Conservation (phyloP, 2,329 filamentous ascomycete species). For the Chaetomium strumarium region DNA sequence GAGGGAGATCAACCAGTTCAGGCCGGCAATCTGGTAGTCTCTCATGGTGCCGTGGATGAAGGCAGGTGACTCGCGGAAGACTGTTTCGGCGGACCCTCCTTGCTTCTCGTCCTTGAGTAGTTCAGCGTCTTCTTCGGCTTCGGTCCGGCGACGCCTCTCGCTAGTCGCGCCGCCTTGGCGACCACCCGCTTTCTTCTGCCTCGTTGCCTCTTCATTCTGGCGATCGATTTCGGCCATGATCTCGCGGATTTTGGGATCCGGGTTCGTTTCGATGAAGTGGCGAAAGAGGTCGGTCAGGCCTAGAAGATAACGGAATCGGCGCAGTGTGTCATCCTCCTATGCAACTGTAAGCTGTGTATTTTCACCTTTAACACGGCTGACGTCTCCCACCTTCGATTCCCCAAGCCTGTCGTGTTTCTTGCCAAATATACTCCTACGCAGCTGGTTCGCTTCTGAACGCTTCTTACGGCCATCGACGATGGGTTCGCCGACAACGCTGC, state of each 20-base stretch:
- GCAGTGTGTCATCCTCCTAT: slow-evolving; percentile 89
- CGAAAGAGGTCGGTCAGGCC: slow-evolving; percentile 95
- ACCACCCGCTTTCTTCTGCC: slow-evolving; percentile 64
- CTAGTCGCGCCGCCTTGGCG: slow-evolving; percentile 80
- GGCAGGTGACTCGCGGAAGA: slow-evolving; percentile 90
- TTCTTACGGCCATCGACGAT: slow-evolving; percentile 73
- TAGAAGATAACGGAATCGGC: slow-evolving; percentile 88
- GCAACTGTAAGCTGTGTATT: slow-evolving; percentile 2
- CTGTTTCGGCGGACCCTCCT: slow-evolving; percentile 76
- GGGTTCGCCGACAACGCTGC: slow-evolving; percentile 76
- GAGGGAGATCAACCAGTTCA: slow-evolving; percentile 96
- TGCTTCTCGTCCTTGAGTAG: slow-evolving; percentile 79
- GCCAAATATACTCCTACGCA: slow-evolving; percentile 87
- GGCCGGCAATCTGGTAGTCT: slow-evolving; percentile 90
- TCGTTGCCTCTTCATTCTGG: slow-evolving; percentile 72
- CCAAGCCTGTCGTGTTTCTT: slow-evolving; percentile 91
- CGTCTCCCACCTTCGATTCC: slow-evolving; percentile 71
- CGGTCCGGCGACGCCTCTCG: slow-evolving; percentile 77
- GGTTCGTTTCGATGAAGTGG: slow-evolving; percentile 97
- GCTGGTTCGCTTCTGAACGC: slow-evolving; percentile 78
- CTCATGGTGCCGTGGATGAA: slow-evolving; percentile 87
- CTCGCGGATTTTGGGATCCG: slow-evolving; percentile 87
- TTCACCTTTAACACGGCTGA: background rate
- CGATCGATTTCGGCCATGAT: slow-evolving; percentile 93
- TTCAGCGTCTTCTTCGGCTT: slow-evolving; percentile 97